Evolutionary conservation across 129 eudicot species (phyloP), one percentile per base, ranked within the genome.

Genomic region (Flaveria brownii): DNA sequence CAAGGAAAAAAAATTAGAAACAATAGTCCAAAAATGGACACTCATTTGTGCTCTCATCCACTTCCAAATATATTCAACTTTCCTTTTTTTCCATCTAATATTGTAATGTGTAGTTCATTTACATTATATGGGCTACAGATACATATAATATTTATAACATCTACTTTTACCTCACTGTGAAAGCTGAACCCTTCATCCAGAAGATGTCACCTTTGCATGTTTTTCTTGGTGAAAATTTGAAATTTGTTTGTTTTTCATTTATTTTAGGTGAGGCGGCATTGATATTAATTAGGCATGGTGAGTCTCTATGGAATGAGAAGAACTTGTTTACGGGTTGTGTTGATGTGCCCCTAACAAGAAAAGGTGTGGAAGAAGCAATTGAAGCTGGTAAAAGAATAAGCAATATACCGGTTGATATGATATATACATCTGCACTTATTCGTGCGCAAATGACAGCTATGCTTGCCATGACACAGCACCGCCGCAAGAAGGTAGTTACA

Each of bases 361-460:
- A 92, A 73, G 96, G 94, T 10, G 96, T 90, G 74, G 96, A 92
- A 78, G 98, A 88, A 85, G 98, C 98, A 15, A 77, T 90, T 83
- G 94, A 85, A 83, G 96, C 98, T 56, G 98, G 98, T 43, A 92
- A 86, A 86, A 86, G 98, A 85, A 88, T 90, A 62, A 86, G 98
- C 82, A 90, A 90, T 80, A 90, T 92, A 71, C 98, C 98, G 8
- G 86, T 92, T 15, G 98, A 92, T 74, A 81, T 86, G 85, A 90
- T 92, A 46, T 90, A 82, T 63, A 92, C 98, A 16, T 92, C 98
- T 70, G 82, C 96, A 20, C 76, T 92, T 43, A 92, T 92, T 82
- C 98, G 98, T 77, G 98, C 98, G 25, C 98, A 92, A 72, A 92
- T 92, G 98, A 92, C 96, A 13, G 95, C 96, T 30, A 92, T 92